These are phyloP conservation scores for Phylloporus arenicola DNA, from an alignment of 768 basidiomycete species.

Conservation along the genomic window DNA sequence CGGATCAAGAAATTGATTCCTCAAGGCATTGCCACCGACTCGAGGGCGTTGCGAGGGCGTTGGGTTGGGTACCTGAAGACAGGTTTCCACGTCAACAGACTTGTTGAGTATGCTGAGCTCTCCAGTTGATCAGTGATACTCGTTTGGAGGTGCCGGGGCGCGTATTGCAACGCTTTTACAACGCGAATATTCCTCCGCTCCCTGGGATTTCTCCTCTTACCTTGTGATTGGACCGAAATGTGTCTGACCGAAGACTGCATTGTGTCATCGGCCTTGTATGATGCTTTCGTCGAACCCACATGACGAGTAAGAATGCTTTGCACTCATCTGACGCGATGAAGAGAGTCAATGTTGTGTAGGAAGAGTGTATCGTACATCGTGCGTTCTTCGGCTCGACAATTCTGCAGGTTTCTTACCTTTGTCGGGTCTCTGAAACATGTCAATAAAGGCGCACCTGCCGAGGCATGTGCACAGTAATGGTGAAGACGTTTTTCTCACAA, in stretches of 20 bases:
- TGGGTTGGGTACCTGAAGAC: background rate
- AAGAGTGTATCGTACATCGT: background rate
- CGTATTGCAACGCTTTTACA: background rate
- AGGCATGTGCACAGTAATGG: too few relatives aligned
- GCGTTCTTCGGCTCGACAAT: background rate
- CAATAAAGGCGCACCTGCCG: too few relatives aligned
- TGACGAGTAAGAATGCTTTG: background rate
- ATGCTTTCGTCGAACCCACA: background rate
- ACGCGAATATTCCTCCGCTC: background rate
- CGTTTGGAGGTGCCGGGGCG: background rate
- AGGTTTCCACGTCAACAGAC: conserved; percentile 1
- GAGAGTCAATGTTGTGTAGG: background rate
- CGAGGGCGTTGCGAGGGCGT: background rate
- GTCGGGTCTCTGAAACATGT: too few relatives aligned
- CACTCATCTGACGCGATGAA: background rate
- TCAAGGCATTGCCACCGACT: background rate
- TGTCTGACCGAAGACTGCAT: background rate
- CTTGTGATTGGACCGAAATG: background rate
- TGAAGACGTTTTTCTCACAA: too few relatives aligned
- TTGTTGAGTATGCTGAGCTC: background rate
- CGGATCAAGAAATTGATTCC: background rate
- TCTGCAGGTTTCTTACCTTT: too few relatives aligned
- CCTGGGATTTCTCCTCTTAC: background rate
- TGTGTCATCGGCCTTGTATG: background rate
- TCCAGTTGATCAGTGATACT: background rate